These are phyloP conservation scores for Pseudoscleropodium purum DNA, from an alignment of 225 moss, liverwort and hornwort species.

Conservation along the genomic window DNA sequence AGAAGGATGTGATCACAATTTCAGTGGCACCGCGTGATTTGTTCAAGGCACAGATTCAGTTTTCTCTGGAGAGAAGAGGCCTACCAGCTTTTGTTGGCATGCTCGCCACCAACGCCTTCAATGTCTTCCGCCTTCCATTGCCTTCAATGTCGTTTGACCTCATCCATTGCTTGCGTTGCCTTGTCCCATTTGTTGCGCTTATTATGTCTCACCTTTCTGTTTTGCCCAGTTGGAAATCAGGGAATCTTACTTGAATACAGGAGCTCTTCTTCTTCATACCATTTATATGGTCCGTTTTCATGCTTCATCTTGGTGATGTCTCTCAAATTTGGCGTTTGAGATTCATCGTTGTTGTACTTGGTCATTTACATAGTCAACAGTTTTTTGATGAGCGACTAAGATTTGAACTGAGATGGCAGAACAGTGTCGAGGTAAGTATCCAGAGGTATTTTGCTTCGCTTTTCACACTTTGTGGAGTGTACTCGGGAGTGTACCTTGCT, in stretches of 20 bases:
- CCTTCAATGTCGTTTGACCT: conserved; percentile 47
- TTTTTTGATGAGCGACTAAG: neutral
- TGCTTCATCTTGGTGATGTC: neutral
- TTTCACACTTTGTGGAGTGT: too few species aligned
- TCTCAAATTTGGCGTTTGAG: neutral
- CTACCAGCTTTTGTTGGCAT: conserved; percentile 51
- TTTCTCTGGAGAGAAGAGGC: conserved; percentile 43
- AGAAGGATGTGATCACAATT: conserved; percentile 43
- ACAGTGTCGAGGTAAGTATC: conserved; percentile 72
- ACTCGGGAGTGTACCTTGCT: neutral
- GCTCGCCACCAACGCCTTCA: conserved; percentile 45
- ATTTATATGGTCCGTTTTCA: neutral
- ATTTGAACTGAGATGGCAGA: conserved; percentile 44
- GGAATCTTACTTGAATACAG: neutral
- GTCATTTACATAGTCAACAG: neutral
- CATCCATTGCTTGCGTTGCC: conserved; percentile 54
- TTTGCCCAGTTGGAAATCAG: neutral
- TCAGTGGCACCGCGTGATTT: conserved; percentile 54
- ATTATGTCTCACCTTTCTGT: conserved; percentile 5
- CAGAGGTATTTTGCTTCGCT: neutral
- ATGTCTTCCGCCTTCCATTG: too few species aligned
- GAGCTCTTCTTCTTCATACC: neutral
- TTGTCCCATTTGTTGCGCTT: conserved; percentile 27
- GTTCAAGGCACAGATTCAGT: conserved; percentile 47
- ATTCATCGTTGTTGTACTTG: neutral